phyloP scores from a whole-genome alignment of 768 basidiomycete genomes.

The Stropharia rugosoannulata region DNA sequence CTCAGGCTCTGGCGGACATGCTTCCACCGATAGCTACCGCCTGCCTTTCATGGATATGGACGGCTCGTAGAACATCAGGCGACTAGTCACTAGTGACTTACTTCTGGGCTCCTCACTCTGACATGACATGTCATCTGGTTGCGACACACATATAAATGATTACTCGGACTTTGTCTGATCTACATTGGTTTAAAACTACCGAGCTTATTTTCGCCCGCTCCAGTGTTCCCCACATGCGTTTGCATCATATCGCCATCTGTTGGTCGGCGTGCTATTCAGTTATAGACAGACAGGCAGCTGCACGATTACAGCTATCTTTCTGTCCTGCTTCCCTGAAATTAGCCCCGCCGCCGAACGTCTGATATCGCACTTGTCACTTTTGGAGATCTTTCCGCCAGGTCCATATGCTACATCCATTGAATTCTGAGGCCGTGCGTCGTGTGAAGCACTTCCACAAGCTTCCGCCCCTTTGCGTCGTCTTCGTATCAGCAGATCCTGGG shows the following conservation, averaged over 20 bases:
- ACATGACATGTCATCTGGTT: conserved; percentile 20
- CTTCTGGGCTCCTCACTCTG: conserved; percentile 10
- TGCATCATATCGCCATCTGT: neutral
- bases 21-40: no score
- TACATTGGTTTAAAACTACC: neutral
- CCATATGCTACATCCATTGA: neutral
- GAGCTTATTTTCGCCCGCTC: neutral
- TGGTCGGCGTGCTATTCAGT: no score
- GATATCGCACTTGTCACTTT: neutral
- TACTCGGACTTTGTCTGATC: conserved; percentile 3
- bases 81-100: no score
- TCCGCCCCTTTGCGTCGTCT: neutral
- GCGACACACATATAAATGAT: conserved; percentile 6
- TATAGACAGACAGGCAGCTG: no score
- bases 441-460: neutral
- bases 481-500: neutral
- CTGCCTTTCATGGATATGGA: no score
- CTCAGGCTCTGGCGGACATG: no score
- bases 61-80: no score
- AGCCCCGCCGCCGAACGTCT: conserved; percentile 1
- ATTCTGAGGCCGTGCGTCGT: neutral
- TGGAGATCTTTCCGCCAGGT: neutral
- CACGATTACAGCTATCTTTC: neutral
- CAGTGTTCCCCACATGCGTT: neutral
- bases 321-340: neutral